phyloP scores from a whole-genome alignment of 805 yeast species.

The Candida ulmi region DNA sequence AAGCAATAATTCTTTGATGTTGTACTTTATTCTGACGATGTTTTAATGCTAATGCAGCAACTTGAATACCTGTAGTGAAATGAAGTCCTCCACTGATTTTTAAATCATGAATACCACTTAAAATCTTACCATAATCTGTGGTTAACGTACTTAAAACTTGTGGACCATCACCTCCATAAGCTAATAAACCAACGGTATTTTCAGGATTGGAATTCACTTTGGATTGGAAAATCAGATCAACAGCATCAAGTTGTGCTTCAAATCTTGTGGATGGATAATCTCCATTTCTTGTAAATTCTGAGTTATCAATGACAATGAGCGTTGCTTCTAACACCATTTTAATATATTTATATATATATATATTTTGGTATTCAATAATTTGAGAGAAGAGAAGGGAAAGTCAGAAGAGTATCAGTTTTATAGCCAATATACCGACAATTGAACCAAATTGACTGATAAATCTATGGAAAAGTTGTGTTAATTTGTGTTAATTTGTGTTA shows the following conservation, averaged over 20 bases:
- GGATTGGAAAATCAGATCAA: constrained; percentile 77
- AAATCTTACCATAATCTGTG: constrained; percentile 76
- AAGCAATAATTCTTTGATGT: constrained; percentile 82
- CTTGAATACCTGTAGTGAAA: constrained; percentile 81
- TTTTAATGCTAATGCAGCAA: constrained; percentile 88
- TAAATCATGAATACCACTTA: constrained; percentile 78
- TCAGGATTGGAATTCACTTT: constrained; percentile 90
- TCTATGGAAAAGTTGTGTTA: no score
- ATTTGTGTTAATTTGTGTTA: no score
- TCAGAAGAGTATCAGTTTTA: no score
- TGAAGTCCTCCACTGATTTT: constrained; percentile 64
- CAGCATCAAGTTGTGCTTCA: constrained; percentile 89
- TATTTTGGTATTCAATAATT: no score
- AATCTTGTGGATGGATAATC: constrained; percentile 85
- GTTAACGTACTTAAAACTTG: constrained; percentile 87
- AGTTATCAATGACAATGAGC: constrained; percentile 90
- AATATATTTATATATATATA: no score
- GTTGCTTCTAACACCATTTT: constrained; percentile 95
- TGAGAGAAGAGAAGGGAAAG: no score
- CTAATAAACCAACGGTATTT: constrained; percentile 84
- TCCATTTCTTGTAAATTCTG: constrained; percentile 94
- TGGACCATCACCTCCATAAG: constrained; percentile 83
- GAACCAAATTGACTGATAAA: no score
- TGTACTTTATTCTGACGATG: constrained; percentile 95
- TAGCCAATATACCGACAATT: no score